phyloP scores from a whole-genome alignment of 2,329 filamentous ascomycete genomes.

The Colletotrichum lentis region DNA sequence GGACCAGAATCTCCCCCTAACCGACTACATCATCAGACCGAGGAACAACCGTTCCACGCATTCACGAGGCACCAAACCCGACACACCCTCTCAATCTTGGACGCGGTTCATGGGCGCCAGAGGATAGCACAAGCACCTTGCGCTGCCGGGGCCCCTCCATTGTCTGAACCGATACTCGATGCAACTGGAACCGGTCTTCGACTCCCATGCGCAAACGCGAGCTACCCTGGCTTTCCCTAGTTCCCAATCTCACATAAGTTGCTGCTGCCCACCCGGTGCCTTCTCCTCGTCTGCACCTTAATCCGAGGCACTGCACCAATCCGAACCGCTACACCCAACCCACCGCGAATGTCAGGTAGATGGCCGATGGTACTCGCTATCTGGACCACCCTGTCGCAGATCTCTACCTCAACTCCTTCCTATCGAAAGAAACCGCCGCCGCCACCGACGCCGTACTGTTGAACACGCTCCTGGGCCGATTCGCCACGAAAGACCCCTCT shows the following conservation, averaged over 20 bases:
- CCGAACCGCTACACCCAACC: constrained; percentile 13
- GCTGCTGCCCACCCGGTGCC: constrained; percentile 38
- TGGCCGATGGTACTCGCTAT: constrained; percentile 75
- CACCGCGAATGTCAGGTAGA: constrained; percentile 58
- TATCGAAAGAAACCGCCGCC: constrained; percentile 52
- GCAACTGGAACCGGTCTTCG: constrained; percentile 36
- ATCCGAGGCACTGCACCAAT: constrained; percentile 19
- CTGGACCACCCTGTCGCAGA: constrained; percentile 66
- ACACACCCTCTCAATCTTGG: constrained; percentile 2
- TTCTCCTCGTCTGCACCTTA: constrained; percentile 30
- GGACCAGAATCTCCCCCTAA: constrained; percentile 21
- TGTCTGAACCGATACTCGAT: constrained; percentile 34
- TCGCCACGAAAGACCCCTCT: constrained; percentile 44
- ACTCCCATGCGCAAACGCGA: constrained; percentile 53
- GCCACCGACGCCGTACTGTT: constrained; percentile 50
- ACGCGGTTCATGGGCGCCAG: constrained; percentile 33
- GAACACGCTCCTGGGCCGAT: constrained; percentile 47
- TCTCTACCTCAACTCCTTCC: constrained; percentile 59
- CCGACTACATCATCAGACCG: constrained; percentile 22
- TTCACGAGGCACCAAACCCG: constrained; percentile 18
- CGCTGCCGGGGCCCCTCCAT: constrained; percentile 27
- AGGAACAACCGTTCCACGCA: constrained; percentile 9
- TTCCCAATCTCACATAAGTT: constrained; percentile 46
- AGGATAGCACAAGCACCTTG: constrained; percentile 26
- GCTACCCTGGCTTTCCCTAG: constrained; percentile 45